phyloP scores from a whole-genome alignment of 352 stramenopile species.

The Globisporangium irregulare region DNA sequence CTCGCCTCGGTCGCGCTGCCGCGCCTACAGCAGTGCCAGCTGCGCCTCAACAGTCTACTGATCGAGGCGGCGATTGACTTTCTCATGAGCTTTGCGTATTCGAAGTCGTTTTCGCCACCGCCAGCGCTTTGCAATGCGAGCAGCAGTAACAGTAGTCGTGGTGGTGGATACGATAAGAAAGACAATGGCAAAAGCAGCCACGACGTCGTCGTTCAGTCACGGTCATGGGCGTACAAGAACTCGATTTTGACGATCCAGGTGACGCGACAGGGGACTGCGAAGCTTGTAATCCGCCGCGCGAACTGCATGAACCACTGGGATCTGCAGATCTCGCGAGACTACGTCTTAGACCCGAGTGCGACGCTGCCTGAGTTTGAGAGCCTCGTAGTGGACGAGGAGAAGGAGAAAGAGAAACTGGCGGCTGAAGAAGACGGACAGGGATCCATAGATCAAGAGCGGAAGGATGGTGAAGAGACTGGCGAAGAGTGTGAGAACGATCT shows the following conservation, averaged over 20 bases:
- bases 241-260: slow-evolving; percentile 55
- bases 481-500: slow-evolving; percentile 1
- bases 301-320: slow-evolving; percentile 55
- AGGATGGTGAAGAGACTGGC: background rate
- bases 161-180: slow-evolving; percentile 1
- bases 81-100: slow-evolving; percentile 71
- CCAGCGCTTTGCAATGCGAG: slow-evolving; percentile 29
- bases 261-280: slow-evolving; percentile 22
- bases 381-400: background rate
- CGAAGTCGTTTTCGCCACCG: slow-evolving; percentile 38
- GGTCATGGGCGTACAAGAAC: slow-evolving; percentile 52
- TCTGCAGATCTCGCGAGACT: slow-evolving; percentile 25
- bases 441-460: no score
- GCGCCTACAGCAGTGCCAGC: slow-evolving; percentile 39
- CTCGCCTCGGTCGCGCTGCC: slow-evolving; percentile 55
- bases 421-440: background rate
- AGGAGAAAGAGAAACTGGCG: background rate
- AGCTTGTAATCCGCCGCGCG: slow-evolving; percentile 46
- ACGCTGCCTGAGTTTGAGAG: background rate
- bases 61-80: slow-evolving; percentile 74
- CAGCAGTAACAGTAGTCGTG: background rate
- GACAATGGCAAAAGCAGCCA: background rate
- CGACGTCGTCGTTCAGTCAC: slow-evolving; percentile 16
- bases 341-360: slow-evolving; percentile 16
- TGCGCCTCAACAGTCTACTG: slow-evolving; percentile 41